Base-by-base conservation (phyloP, 768 basidiomycete species). In the Favolaschia claudopus region DNA sequence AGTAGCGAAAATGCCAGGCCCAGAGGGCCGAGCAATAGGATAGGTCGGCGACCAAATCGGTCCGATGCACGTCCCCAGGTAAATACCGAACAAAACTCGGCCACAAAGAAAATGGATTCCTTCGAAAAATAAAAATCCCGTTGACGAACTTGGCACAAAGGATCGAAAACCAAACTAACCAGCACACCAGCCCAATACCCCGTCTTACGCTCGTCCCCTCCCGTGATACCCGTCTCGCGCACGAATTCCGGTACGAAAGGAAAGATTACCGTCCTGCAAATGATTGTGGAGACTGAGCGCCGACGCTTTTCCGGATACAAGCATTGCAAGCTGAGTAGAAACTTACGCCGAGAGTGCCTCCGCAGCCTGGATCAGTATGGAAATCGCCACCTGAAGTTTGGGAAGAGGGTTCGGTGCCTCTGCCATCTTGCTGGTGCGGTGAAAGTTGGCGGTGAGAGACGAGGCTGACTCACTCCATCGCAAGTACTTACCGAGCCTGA, bases 191-290 rank as follows among this genome's bases (percentile, higher is more conserved):
- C 72, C 47, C 66, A 73, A 45, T 74, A 74, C 10, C 73, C 73
- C 5, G 69, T 72, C 46, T 64, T 67, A 7, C 62, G 58, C 40
- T 72, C 70, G 34, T 74, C 66, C 10, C 68, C 69, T 4, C 64
- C 60, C 5, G 69, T 71, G 1, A 74, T 63, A 7, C 72, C 72
- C 2, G 69, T 66, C 48, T 70, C 67, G 8, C 65, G 66, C 24
- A 74, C 67, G 4, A 72, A 66, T 32, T 72, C 67, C 15, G 62
- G 58, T 13, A 68, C 49, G 62, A 85, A 85, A 2, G 85, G 85
- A 27, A 78, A 76, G 49, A 87, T 86, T 44, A 86, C 80, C 38
- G 82, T 58, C 2, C 62, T 63, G 24, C 28, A 48, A 33, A 20
- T 14, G 4, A 48, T 12, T 14, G 10, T 10, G 17, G 25, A 8